phyloP scores from a whole-genome alignment of 768 basidiomycete genomes.

The Chalciporus sphaerocephalus region DNA sequence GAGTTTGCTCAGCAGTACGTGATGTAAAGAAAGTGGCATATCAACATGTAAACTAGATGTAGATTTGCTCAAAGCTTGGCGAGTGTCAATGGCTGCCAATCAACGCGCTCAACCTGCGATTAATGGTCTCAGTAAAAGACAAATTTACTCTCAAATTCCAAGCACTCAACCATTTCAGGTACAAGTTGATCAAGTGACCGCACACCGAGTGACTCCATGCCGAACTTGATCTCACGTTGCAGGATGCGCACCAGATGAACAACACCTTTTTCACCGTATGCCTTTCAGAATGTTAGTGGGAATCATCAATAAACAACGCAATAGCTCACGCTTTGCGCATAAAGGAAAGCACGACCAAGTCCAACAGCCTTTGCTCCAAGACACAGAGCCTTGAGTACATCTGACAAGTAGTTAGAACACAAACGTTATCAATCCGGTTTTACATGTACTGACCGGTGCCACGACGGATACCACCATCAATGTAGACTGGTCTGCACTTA shows the following conservation, averaged over 20 bases:
- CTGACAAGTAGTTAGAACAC: slow-evolving; percentile 29
- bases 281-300: slow-evolving; percentile 38
- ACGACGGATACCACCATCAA: slow-evolving; percentile 73
- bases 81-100: slow-evolving; percentile 51
- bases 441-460: slow-evolving; percentile 57
- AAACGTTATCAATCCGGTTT: neutral
- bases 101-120: slow-evolving; percentile 55
- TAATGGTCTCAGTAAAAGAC: slow-evolving; percentile 1
- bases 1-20: too few relatives aligned
- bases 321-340: slow-evolving; percentile 68
- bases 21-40: too few relatives aligned
- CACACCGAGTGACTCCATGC: slow-evolving; percentile 75
- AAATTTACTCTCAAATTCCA: neutral
- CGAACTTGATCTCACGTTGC: slow-evolving; percentile 69
- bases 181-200: slow-evolving; percentile 57
- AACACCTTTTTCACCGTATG: slow-evolving; percentile 71
- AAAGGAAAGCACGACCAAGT: slow-evolving; percentile 81
- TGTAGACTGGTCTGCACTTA: slow-evolving; percentile 54
- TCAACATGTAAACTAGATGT: too few relatives aligned
- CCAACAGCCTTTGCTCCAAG: slow-evolving; percentile 86
- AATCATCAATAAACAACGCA: neutral
- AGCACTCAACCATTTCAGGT: slow-evolving; percentile 65
- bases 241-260: slow-evolving; percentile 62
- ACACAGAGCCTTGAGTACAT: slow-evolving; percentile 87
- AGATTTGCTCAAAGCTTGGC: slow-evolving; percentile 21